Evolutionary conservation across 2,329 filamentous ascomycete genomes (phyloP).

Genomic region (Metarhizium humberi): DNA sequence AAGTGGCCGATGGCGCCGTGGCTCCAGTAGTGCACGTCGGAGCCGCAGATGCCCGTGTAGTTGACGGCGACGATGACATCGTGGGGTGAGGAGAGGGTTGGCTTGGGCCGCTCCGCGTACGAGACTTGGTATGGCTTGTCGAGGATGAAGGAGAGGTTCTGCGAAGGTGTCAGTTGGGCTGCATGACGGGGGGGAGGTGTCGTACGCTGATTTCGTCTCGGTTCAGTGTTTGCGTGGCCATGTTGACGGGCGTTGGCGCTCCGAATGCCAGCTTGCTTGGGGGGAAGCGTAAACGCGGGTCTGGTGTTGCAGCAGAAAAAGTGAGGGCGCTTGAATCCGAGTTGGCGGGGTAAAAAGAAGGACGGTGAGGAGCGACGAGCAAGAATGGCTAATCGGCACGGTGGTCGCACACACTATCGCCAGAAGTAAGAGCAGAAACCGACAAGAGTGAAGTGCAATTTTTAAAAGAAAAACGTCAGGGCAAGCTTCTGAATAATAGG

Average conservation of each 20-base stretch:
- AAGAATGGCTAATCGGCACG: too few species aligned
- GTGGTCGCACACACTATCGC: too few species aligned
- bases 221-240: conserved; percentile 15
- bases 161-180: conserved; percentile 8
- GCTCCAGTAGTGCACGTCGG: conserved; percentile 80
- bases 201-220: conserved; percentile 21
- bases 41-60: conserved; percentile 84
- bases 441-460: background rate
- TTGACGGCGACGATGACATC: conserved; percentile 75
- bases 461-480: background rate
- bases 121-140: conserved; percentile 63
- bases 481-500: background rate
- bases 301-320: too few species aligned
- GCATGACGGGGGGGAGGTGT: background rate
- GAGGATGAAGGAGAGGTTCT: conserved; percentile 82
- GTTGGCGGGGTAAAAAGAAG: too few species aligned
- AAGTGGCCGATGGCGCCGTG: conserved; percentile 85
- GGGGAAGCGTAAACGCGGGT: too few species aligned
- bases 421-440: too few species aligned
- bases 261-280: too few species aligned
- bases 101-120: conserved; percentile 68
- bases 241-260: conserved; percentile 3
- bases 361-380: too few species aligned
- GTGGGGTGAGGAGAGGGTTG: conserved; percentile 54
- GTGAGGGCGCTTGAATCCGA: too few species aligned